Evolutionary conservation across 148 eudicot species (phyloP), one percentile per base, ranked within the genome.

Genomic region (Agrostemma githago): DNA sequence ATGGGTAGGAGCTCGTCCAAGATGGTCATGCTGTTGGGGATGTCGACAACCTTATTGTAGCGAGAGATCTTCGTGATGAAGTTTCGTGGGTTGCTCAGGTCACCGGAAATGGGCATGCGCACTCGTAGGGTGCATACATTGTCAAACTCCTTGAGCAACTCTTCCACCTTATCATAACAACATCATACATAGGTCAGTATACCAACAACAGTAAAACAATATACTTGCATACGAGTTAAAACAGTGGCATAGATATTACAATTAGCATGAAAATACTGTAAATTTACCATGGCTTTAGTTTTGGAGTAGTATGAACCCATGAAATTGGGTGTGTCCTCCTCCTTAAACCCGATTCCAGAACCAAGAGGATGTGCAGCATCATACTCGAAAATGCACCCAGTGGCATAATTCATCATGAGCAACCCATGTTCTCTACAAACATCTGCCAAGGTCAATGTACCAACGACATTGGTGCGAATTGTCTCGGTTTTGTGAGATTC

Each of bases 81-180:
- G 78, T 83, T 83, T 66, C 82, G 73, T 34, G 86, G 86, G 82
- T 80, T 80, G 72, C 39, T 74, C 37, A 83, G 86, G 70, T 83
- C 86, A 9, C 96, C 89, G 16, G 97, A 90, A 74, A 90, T 92
- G 3, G 93, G 96, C 97, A 92, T 92, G 19, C 97, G 77, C 67
- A 88, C 96, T 71, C 97, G 83, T 42, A 92, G 89, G 59, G 91
- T 90, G 89, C 97, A 92, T 9, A 90, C 97, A 70, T 92, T 92
- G 71, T 92, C 92, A 34, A 70, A 92, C 62, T 88, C 92, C 66
- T 83, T 92, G 79, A 92, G 73, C 44, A 83, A 53, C 76, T 83
- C 85, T 53, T 83, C 85, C 38, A 83, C 85, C 85, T 83, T 64
- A 34, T 42, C 38, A 77, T 26, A 66, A 17, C 38, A 16, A 56